phyloP scores from a whole-genome alignment of 352 stramenopile species.

The Globisporangium parvum region DNA sequence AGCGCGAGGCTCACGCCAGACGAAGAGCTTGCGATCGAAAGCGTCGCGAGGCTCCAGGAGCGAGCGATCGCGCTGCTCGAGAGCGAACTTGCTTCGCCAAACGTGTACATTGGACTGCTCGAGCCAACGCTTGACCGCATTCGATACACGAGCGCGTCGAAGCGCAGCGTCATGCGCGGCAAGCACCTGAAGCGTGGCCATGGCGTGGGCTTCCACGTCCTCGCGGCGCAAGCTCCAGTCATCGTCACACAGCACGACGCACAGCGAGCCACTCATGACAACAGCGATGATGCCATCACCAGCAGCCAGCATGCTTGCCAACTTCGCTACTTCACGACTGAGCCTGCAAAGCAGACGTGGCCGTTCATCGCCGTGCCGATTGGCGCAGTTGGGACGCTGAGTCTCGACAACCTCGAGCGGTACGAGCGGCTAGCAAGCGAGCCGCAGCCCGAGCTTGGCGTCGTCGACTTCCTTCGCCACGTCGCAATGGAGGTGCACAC shows the following conservation, averaged over 20 bases:
- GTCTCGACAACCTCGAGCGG: constrained; percentile 53
- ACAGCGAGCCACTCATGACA: neutral
- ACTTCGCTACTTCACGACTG: constrained; percentile 37
- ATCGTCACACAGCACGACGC: constrained; percentile 28
- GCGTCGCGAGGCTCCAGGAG: constrained; percentile 26
- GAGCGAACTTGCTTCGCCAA: constrained; percentile 21
- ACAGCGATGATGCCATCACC: neutral
- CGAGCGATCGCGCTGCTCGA: constrained; percentile 30
- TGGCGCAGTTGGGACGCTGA: constrained; percentile 35
- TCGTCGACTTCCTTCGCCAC: constrained; percentile 69
- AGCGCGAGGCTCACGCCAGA: neutral
- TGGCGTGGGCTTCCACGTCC: constrained; percentile 48
- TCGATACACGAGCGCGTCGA: constrained; percentile 46
- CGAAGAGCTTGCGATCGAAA: constrained; percentile 20
- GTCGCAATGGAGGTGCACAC: constrained; percentile 19
- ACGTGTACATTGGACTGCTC: constrained; percentile 60
- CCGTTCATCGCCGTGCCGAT: constrained; percentile 66
- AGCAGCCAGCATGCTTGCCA: constrained; percentile 5
- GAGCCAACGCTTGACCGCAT: constrained; percentile 44
- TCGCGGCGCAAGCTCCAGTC: constrained; percentile 34
- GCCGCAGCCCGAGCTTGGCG: constrained; percentile 53
- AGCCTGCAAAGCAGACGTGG: constrained; percentile 26
- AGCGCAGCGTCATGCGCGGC: constrained; percentile 42
- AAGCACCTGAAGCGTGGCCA: constrained; percentile 53
- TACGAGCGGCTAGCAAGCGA: constrained; percentile 37